Evolutionary conservation across 164 flowering plant species (phyloP).

Genomic region (Malania oleifera): DNA sequence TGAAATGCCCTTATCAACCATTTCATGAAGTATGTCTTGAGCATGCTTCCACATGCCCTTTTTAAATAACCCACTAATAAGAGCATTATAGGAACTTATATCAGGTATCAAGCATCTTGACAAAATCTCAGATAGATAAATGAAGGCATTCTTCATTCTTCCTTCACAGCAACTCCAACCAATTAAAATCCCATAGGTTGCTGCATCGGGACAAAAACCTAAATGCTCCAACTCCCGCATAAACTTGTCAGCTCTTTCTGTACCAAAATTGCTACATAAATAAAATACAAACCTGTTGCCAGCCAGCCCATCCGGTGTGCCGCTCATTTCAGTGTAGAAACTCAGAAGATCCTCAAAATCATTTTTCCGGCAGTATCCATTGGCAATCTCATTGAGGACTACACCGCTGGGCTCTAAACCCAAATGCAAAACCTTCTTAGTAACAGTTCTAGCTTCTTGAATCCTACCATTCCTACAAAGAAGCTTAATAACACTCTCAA

Average conservation of each 20-base stretch:
- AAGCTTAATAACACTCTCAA: slow-evolving; percentile 36
- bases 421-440: slow-evolving; percentile 34
- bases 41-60: slow-evolving; percentile 60
- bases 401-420: slow-evolving; percentile 41
- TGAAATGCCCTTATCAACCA: slow-evolving; percentile 46
- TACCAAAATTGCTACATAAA: slow-evolving; percentile 41
- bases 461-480: slow-evolving; percentile 54
- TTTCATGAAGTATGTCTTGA: slow-evolving; percentile 48
- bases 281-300: slow-evolving; percentile 57
- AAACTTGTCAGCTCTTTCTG: slow-evolving; percentile 44
- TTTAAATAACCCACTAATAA: slow-evolving; percentile 58
- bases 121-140: slow-evolving; percentile 56
- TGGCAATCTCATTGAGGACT: slow-evolving; percentile 44
- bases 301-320: slow-evolving; percentile 38
- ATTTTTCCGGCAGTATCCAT: slow-evolving; percentile 62
- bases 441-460: slow-evolving; percentile 61
- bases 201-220: slow-evolving; percentile 63
- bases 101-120: slow-evolving; percentile 57
- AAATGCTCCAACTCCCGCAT: slow-evolving; percentile 44
- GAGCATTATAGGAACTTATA: slow-evolving; percentile 56
- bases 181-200: slow-evolving; percentile 65
- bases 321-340: slow-evolving; percentile 45
- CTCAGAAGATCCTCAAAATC: slow-evolving; percentile 67
- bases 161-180: slow-evolving; percentile 64
- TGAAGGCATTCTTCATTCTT: slow-evolving; percentile 49